Percentiles rank a stretch among this genome's conserved stretches.
These are phyloP conservation scores for Esteya vermicola DNA, from an alignment of 2,329 filamentous ascomycete genomes.

Conservation along the genomic window DNA sequence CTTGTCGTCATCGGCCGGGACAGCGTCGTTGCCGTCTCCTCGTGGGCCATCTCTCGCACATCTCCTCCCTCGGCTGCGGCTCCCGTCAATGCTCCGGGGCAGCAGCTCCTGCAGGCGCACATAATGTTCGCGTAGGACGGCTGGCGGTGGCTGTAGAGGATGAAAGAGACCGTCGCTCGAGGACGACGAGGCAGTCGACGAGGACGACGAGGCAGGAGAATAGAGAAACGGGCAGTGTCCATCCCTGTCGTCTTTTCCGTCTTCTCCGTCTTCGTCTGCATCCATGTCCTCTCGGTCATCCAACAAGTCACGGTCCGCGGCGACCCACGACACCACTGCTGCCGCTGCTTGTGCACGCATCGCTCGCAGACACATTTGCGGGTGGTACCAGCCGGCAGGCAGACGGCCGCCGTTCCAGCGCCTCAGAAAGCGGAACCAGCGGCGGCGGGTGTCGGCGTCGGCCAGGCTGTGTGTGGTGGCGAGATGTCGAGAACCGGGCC, in stretches of 20 bases:
- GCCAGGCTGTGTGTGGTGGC: too few relatives aligned
- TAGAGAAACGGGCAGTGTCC: too few relatives aligned
- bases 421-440: slow-evolving; percentile 85
- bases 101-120: slow-evolving; percentile 69
- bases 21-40: neutral
- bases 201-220: too few relatives aligned
- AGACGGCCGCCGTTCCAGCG: slow-evolving; percentile 90
- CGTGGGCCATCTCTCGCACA: too few relatives aligned
- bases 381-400: slow-evolving; percentile 38
- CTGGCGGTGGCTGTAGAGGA: slow-evolving; percentile 34
- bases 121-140: slow-evolving; percentile 52
- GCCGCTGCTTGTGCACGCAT: slow-evolving; percentile 17
- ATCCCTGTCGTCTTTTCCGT: neutral
- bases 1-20: slow-evolving; percentile 29
- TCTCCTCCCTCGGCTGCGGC: too few relatives aligned
- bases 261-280: neutral
- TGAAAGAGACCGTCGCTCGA: slow-evolving; percentile 28
- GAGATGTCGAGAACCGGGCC: too few relatives aligned
- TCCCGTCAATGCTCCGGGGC: slow-evolving; percentile 34
- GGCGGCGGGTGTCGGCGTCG: slow-evolving; percentile 61
- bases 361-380: slow-evolving; percentile 1
- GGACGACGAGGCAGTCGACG: too few relatives aligned
- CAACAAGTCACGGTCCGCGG: too few relatives aligned
- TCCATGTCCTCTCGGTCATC: too few relatives aligned
- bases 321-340: neutral